Percentiles rank a stretch among this genome's conserved stretches.
Evolutionary conservation across 768 basidiomycete genomes (phyloP).

Genomic region (Lactarius trivialis): DNA sequence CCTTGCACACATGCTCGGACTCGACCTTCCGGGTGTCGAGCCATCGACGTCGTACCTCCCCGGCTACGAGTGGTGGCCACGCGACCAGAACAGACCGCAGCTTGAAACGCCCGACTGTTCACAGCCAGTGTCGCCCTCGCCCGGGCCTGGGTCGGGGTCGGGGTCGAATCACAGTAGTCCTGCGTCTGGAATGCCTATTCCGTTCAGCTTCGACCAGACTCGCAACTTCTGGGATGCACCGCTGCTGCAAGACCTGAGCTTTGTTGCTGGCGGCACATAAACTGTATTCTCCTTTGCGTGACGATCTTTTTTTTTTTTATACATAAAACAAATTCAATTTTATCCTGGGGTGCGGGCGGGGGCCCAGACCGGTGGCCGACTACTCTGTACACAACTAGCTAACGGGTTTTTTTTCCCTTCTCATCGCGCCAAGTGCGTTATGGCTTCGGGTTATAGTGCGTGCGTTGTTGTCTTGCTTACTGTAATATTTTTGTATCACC

Average conservation of each 20-base stretch:
- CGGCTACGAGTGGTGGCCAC: constrained; percentile 22
- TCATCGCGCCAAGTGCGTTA: background rate
- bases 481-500: constrained; percentile 4
- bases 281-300: background rate
- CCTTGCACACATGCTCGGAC: constrained; percentile 22
- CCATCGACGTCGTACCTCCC: constrained; percentile 16
- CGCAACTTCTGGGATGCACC: constrained; percentile 20
- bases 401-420: background rate
- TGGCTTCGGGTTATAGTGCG: background rate
- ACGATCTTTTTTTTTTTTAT: background rate
- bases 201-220: constrained; percentile 23
- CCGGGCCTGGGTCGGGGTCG: constrained; percentile 17
- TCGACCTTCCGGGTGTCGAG: constrained; percentile 16
- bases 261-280: constrained; percentile 1
- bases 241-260: constrained; percentile 11
- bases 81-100: constrained; percentile 7
- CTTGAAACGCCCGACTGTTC: constrained; percentile 3
- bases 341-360: too few relatives aligned
- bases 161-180: constrained; percentile 21
- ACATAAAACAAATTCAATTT: too few relatives aligned
- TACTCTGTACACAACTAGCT: too few relatives aligned
- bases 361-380: too few relatives aligned
- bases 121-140: constrained; percentile 18
- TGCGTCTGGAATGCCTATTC: constrained; percentile 20
- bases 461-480: background rate